Base-by-base conservation (phyloP, 768 basidiomycete species). In the Leccinellum luteum region DNA sequence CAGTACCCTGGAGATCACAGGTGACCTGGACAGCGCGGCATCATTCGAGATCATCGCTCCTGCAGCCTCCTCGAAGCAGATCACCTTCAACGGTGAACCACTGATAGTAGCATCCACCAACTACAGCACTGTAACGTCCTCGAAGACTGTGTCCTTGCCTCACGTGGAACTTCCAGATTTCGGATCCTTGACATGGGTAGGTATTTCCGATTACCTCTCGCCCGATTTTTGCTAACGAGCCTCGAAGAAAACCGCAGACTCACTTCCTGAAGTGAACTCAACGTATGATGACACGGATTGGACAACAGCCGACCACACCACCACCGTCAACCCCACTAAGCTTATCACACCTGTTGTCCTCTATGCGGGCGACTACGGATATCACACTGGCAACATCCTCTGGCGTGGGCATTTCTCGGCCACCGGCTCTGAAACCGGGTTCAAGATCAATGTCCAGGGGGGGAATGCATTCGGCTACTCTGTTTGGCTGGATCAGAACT, bases 331-430 rank as follows among this genome's bases (percentile, higher is more conserved):
- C 57, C 78, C 79, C 10, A 71, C 62, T 17, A 62, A 63, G 9
- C 71, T 67, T 10, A 63, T 63, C 3, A 81, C 80, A 1, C 63
- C 78, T 27, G 74, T 77, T 5, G 75, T 79, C 15, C 74, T 82
- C 6, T 81, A 76, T 48, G 75, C 78, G 1, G 77, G 79, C 45
- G 78, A 81, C 49, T 82, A 81, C 52, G 80, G 79, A 13, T 81
- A 73, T 60, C 80, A 81, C 64, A 81, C 77, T 3, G 81, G 81
- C 2, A 81, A 78, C 59, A 78, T 82, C 52, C 60, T 83, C 28
- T 82, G 80, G 79, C 75, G 81, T 6, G 81, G 74, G 14, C 79
- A 79, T 54, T 82, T 83, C 69, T 76, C 60, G 43, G 77, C 80
- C 4, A 76, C 75, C 0, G 79, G 80, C 6, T 56, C 67, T 10